A percentile compares a stretch with the other conserved stretches of the same genome.
Evolutionary conservation across 2,329 filamentous ascomycete genomes (phyloP).

Genomic region (Cadophora gregata): DNA sequence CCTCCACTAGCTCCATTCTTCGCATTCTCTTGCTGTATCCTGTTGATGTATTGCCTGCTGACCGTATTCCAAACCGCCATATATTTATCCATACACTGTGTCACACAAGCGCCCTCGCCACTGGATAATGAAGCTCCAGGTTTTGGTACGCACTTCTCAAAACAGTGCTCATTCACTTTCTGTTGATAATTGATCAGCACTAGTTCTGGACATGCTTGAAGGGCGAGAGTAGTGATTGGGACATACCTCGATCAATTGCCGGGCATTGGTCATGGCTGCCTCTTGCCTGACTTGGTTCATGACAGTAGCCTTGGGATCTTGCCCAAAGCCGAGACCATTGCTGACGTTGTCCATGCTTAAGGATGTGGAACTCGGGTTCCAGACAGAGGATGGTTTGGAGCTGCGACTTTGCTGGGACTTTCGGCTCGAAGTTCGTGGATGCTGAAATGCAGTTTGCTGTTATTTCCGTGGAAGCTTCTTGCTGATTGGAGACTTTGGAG

Average conservation of each 20-base stretch:
- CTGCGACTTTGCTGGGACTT: background rate
- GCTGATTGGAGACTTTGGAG: background rate
- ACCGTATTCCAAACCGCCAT: slow-evolving; percentile 80
- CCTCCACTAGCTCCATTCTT: slow-evolving; percentile 37
- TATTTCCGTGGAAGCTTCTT: no score
- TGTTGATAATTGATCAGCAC: slow-evolving; percentile 46
- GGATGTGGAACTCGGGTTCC: background rate
- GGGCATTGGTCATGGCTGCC: slow-evolving; percentile 69
- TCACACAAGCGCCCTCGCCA: slow-evolving; percentile 74
- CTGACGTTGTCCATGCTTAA: slow-evolving; percentile 40
- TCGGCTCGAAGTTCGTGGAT: background rate
- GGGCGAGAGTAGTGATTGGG: slow-evolving; percentile 46
- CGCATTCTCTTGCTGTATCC: slow-evolving; percentile 42
- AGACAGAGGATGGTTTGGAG: background rate
- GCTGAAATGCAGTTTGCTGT: no score
- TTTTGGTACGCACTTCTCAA: slow-evolving; percentile 76
- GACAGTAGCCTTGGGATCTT: slow-evolving; percentile 43
- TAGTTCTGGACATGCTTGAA: slow-evolving; percentile 50
- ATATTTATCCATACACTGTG: slow-evolving; percentile 84
- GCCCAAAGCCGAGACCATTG: slow-evolving; percentile 36
- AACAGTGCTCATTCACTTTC: slow-evolving; percentile 85
- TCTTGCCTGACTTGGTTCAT: slow-evolving; percentile 65
- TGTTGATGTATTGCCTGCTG: slow-evolving; percentile 67
- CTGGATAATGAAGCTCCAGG: slow-evolving; percentile 67
- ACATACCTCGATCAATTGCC: slow-evolving; percentile 71